Conservation (phyloP, 1,139 yeast species). For the Geotrichum cucujoidarum region DNA sequence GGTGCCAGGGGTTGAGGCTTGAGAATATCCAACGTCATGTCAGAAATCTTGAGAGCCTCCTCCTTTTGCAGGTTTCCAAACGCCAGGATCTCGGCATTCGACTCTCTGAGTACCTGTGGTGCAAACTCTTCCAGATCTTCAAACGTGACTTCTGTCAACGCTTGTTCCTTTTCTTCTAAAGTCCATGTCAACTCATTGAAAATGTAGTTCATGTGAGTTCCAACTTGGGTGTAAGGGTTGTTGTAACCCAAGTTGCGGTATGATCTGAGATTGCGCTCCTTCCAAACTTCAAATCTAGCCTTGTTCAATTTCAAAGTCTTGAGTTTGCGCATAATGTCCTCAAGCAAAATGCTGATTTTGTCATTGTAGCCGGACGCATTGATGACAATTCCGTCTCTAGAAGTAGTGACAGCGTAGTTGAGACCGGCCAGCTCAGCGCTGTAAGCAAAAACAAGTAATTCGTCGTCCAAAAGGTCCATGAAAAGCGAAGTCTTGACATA, state of each 20-base stretch:
- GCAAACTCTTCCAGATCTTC: conserved; percentile 49
- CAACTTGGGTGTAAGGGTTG: conserved; percentile 67
- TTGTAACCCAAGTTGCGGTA: conserved; percentile 67
- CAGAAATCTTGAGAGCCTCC: conserved; percentile 50
- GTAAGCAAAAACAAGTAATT: conserved; percentile 69
- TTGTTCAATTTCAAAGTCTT: conserved; percentile 49
- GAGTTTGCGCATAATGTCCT: conserved; percentile 54
- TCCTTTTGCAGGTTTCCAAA: conserved; percentile 67
- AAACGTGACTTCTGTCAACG: conserved; percentile 46
- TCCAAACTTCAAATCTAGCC: conserved; percentile 58
- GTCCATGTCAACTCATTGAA: conserved; percentile 69
- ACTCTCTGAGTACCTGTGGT: conserved; percentile 42
- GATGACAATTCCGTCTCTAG: conserved; percentile 67
- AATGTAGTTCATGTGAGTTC: conserved; percentile 54
- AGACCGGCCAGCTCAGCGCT: conserved; percentile 83
- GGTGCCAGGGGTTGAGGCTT: conserved; percentile 31
- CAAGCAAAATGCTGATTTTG: conserved; percentile 60
- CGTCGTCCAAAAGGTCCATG: conserved; percentile 68
- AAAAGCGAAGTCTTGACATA: conserved; percentile 57
- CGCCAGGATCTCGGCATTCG: conserved; percentile 65
- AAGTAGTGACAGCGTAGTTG: conserved; percentile 50
- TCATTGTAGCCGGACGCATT: conserved; percentile 78
- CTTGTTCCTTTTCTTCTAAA: conserved; percentile 55
- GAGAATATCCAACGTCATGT: conserved; percentile 39
- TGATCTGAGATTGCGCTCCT: conserved; percentile 58